These are phyloP conservation scores for Cryptococcus depauperatus DNA, from an alignment of 1,284 basidiomycete species.

Conservation along the genomic window DNA sequence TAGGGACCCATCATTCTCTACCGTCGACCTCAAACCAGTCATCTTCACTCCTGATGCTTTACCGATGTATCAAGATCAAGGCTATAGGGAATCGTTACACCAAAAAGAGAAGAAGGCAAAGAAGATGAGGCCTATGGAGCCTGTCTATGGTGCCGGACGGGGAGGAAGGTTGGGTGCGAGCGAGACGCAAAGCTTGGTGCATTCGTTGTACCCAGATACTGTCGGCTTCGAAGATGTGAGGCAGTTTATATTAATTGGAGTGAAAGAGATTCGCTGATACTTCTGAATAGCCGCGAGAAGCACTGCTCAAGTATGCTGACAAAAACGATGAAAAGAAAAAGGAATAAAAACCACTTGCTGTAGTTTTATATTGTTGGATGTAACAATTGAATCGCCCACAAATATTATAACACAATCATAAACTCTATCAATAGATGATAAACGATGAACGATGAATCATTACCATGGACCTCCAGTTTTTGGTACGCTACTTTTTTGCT, in stretches of 20 bases:
- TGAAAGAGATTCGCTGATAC: conserved; percentile 7
- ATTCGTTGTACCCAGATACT: conserved; percentile 60
- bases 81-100: conserved; percentile 70
- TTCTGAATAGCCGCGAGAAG: conserved; percentile 73
- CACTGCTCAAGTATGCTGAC: conserved; percentile 84
- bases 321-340: conserved; percentile 50
- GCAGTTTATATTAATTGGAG: conserved; percentile 26
- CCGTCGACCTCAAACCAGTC: conserved; percentile 60
- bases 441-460: too few species aligned
- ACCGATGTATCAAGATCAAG: conserved; percentile 79
- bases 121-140: conserved; percentile 81
- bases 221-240: conserved; percentile 74
- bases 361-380: too few species aligned
- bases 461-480: too few species aligned
- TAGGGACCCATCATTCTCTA: conserved; percentile 71
- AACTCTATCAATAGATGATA: too few species aligned
- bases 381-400: too few species aligned
- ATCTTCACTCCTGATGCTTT: conserved; percentile 85
- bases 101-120: conserved; percentile 84
- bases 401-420: too few species aligned
- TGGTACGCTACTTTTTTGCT: too few species aligned
- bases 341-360: background rate
- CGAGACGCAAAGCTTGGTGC: conserved; percentile 89
- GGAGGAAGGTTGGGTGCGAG: conserved; percentile 91
- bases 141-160: conserved; percentile 79